Base-by-base conservation (phyloP, 1,284 basidiomycete species). In the Puccinia coronata region DNA sequence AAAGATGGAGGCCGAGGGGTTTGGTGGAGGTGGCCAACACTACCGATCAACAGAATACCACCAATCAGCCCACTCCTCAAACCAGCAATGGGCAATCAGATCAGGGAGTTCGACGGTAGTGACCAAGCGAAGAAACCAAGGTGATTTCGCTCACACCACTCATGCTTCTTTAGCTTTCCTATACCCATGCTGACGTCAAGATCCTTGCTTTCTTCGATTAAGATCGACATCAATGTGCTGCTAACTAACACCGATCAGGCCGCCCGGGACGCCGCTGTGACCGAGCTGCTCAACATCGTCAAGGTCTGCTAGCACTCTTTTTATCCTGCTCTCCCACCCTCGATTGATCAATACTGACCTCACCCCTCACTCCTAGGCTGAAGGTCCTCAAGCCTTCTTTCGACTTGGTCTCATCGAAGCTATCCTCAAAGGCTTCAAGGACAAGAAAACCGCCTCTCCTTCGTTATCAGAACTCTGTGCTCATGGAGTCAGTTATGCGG, bases 361-460 rank as follows among this genome's bases (percentile, higher is more conserved):
- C 57, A 25, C n/a, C 39, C 11, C 2, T 51, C 31, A 11, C 57
- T 49, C 8, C 18, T 41, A 78, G 70, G 83, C 85, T 88, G 91
- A 95, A 84, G 95, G 95, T 86, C 92, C 94, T 83, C 88, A 91
- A 83, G 92, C 92, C 85, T 90, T 98, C 86, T 89, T 90, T 84
- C 89, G 91, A 84, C 89, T 92, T 83, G 92, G 91, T 84, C 93
- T 97, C 88, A 88, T 89, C 82, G 92, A 92, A 83, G 94, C 94
- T 84, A 88, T 92, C 84, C 86, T 94, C 87, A 95, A 93, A 90
- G 87, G 92, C 81, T 92, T 95, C 83, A 89, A 89, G 87, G 94
- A 96, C 91, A 96, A 96, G 91, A 94, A 94, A 88, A 92, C 91
- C 16, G 91, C 92, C 67, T 91, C 91, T 76, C 87, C 88, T 86